phyloP scores from a whole-genome alignment of 208 protist species.

The Leishmania major region DNA sequence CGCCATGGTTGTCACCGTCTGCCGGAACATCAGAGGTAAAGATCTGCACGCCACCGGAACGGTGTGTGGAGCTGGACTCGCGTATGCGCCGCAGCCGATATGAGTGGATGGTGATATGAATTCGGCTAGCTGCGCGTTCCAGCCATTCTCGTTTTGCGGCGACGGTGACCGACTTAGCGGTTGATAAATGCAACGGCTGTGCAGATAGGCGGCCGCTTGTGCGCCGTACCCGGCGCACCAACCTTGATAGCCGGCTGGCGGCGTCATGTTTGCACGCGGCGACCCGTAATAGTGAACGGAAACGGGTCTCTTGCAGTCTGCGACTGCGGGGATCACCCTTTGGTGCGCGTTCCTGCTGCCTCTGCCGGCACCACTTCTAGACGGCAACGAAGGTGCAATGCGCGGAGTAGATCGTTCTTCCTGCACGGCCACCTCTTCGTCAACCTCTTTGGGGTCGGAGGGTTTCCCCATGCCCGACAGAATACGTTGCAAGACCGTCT shows the following conservation, averaged over 20 bases:
- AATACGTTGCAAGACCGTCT: not conserved
- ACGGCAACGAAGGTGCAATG: not conserved
- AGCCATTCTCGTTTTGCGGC: not conserved
- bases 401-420: not conserved
- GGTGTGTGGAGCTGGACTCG: not conserved
- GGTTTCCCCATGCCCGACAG: not conserved
- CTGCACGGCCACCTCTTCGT: not conserved
- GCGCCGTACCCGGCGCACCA: not conserved
- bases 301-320: not conserved
- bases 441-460: not conserved
- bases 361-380: not conserved
- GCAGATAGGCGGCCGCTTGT: not conserved
- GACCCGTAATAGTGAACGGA: not conserved
- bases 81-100: not conserved
- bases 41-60: not conserved
- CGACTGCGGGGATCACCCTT: not conserved
- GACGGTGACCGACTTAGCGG: not conserved
- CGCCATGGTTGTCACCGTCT: not conserved
- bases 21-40: not conserved
- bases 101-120: not conserved
- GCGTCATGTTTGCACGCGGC: not conserved
- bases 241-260: not conserved
- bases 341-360: not conserved
- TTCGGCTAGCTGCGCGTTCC: not conserved
- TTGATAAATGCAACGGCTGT: not conserved